Conservation (phyloP, 176 grass and related monocot species). For the Paspalum notatum region DNA sequence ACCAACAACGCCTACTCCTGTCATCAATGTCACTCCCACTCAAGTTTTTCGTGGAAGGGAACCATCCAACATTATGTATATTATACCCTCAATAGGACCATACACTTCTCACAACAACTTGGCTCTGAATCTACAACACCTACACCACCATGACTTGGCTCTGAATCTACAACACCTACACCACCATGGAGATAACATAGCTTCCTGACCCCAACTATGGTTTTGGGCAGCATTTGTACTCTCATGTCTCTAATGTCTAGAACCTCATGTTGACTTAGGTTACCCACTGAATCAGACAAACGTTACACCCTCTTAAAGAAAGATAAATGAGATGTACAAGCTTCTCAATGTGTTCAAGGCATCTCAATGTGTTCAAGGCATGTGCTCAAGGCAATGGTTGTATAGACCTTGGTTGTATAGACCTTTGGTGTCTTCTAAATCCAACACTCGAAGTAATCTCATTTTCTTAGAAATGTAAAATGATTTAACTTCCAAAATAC, state of each 20-base stretch:
- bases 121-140: too few species aligned
- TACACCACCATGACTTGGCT: too few species aligned
- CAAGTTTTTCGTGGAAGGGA: too few species aligned
- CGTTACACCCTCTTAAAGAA: neutral
- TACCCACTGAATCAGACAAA: conserved; percentile 10
- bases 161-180: too few species aligned
- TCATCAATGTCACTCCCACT: too few species aligned
- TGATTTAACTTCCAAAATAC: neutral
- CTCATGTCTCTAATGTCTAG: neutral
- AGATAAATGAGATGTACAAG: conserved; percentile 35
- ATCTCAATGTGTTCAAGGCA: too few species aligned
- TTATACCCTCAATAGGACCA: too few species aligned
- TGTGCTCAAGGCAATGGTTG: neutral
- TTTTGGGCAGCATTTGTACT: neutral
- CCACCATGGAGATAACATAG: too few species aligned
- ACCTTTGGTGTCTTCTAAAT: neutral
- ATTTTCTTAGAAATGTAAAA: conserved; percentile 11
- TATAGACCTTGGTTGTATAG: too few species aligned
- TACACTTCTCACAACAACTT: too few species aligned
- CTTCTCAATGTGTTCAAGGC: conserved; percentile 12
- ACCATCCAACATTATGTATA: neutral
- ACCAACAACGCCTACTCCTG: too few species aligned
- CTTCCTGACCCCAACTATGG: neutral
- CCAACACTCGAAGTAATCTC: conserved; percentile 41
- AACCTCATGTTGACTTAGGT: neutral